phyloP scores from a whole-genome alignment of 192 early-diverging fungal species.

The Coemansia sp. region DNA sequence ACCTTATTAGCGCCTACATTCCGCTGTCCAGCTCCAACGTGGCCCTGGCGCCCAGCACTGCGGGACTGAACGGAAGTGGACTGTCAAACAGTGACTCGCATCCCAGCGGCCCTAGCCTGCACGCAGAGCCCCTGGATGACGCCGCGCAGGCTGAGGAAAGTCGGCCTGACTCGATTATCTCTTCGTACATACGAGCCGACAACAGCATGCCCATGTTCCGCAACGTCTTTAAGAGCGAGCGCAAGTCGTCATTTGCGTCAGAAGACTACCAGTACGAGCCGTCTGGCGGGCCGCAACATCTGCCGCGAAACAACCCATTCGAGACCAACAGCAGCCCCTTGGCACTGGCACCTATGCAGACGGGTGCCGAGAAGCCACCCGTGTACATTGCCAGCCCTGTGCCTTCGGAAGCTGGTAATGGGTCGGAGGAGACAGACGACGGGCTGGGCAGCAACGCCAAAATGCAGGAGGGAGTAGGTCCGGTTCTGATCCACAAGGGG shows the following conservation, averaged over 20 bases:
- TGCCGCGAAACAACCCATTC: constrained; percentile 14
- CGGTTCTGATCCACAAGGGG: constrained; percentile 44
- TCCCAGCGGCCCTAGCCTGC: constrained; percentile 41
- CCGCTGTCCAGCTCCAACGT: constrained; percentile 41
- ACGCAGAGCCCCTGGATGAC: constrained; percentile 26
- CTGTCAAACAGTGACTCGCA: constrained; percentile 19
- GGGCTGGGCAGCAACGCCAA: background rate
- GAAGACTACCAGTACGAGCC: constrained; percentile 50
- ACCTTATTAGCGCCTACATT: constrained; percentile 21
- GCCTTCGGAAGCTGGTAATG: background rate
- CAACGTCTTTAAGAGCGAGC: constrained; percentile 9
- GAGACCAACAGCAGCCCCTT: constrained; percentile 3
- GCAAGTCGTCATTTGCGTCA: constrained; percentile 38
- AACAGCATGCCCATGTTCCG: constrained; percentile 18
- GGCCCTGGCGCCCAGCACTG: constrained; percentile 8
- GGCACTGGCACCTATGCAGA: background rate
- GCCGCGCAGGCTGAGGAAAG: background rate
- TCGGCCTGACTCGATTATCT: constrained; percentile 32
- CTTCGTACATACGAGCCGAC: constrained; percentile 36
- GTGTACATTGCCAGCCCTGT: constrained; percentile 31
- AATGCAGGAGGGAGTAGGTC: constrained; percentile 8
- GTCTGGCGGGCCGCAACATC: background rate
- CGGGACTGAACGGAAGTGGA: background rate
- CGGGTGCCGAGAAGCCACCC: background rate
- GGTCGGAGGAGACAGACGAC: constrained; percentile 4